Base-by-base conservation (phyloP, 768 basidiomycete species). In the Panellus pusillus region DNA sequence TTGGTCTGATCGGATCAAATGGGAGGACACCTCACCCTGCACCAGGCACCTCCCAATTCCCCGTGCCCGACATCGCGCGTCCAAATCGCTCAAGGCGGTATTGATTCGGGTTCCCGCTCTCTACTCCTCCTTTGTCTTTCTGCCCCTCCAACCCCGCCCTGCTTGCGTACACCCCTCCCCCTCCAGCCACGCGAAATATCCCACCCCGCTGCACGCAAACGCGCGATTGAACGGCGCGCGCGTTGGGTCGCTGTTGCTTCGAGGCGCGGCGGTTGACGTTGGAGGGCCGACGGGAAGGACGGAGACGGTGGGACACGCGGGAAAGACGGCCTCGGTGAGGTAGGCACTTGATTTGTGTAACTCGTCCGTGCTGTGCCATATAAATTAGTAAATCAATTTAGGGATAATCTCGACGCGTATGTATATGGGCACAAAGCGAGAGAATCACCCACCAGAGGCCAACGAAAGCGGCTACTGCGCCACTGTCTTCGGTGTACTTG, bases 141-240 rank as follows among this genome's bases (percentile, higher is more conserved):
- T 24, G 18, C 13, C 13, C 15, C 27, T n/a, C 29, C 19, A 17
- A 9, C 14, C 42, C 74, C 15, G 75, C 74, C 20, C 79, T 65
- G 89, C 88, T 6, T 20, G 32, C 19, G 50, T 29, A 45, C 58
- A 60, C 20, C 59, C 76, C 19, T 77, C 76, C 17, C 80, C 80
- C 66, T 91, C 89, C 6, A 91, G 72, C 89, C 89, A 91, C 17
- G 79, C 81, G 59, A 91, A 91, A 63, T 79, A 89, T 2, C 78
- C 78, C 6, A 72, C 72, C 42, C 72, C 61, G 51, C 68, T 61
- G 62, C 64, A 35, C 70, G 74, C 72, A 62, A 91, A 90, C 11
- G 89, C 89, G 60, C 84, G 73, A 63, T 86, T 88, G 63, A 91
- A 91, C 0, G 89, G 87, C 4, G 86, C 76, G 27, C 75, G 74